Percentiles rank a stretch among this genome's conserved stretches.
Evolutionary conservation across 306 rosid genomes (phyloP).

Genomic region (Cyclanthera cordifolia): DNA sequence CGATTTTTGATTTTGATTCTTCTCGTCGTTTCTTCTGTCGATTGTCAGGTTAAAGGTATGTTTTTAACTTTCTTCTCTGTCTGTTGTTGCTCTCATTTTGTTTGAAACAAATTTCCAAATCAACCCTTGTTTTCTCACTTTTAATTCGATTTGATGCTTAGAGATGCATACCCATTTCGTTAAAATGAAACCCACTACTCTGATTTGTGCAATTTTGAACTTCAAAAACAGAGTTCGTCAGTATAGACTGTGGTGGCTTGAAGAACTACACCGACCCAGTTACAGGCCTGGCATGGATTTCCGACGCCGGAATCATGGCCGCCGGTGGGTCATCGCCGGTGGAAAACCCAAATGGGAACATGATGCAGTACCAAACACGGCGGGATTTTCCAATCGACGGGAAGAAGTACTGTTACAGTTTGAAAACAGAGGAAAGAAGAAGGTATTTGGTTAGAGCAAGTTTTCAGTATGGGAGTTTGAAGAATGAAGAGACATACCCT

Average conservation of each 20-base stretch:
- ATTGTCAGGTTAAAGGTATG: conserved; percentile 73
- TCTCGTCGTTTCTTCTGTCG: conserved; percentile 28
- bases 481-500: conserved; percentile 75
- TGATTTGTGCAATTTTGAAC: conserved; percentile 14
- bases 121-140: background rate
- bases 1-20: conserved; percentile 27
- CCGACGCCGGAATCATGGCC: conserved; percentile 49
- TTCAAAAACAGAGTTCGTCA: conserved; percentile 55
- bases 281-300: conserved; percentile 67
- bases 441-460: conserved; percentile 71
- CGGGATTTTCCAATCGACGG: conserved; percentile 69
- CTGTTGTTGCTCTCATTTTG: background rate
- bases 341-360: conserved; percentile 40
- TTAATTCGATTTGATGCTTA: background rate
- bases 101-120: background rate
- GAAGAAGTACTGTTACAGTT: conserved; percentile 64
- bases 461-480: conserved; percentile 67
- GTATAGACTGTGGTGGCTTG: conserved; percentile 81
- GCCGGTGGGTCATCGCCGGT: conserved; percentile 38
- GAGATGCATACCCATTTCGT: background rate
- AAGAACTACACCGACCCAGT: conserved; percentile 48
- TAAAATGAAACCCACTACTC: background rate
- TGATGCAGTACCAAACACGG: conserved; percentile 40
- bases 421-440: conserved; percentile 57
- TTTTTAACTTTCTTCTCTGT: conserved; percentile 6